Evolutionary conservation across 495 filamentous ascomycete species (phyloP), one percentile per base, ranked within the genome.

Genomic region (Tuber melanosporum): DNA sequence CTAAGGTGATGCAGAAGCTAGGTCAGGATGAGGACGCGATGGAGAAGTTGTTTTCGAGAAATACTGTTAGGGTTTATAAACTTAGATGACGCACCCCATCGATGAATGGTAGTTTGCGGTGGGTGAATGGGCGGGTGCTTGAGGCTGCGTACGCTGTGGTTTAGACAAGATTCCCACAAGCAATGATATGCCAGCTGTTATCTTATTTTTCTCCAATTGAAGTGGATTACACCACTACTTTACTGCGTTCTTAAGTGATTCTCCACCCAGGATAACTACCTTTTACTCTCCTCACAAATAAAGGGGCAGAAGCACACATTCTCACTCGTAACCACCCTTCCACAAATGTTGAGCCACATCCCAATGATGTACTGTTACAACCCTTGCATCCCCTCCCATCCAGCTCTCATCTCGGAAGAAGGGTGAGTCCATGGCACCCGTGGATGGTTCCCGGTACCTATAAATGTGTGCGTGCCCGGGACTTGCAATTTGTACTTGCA

Each of bases 11-110:
- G 19, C 71, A 72, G 19, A 69, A 75, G 74, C 41, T 79, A 3
- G 52, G 87, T 91, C 81, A 87, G 88, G 57, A 84, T 87, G 83
- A 87, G 88, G 85, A 88, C 10, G 86, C 87, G 39, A 88, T 92
- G 74, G 88, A 87, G 84, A 85, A 84, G 72, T 86, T 85, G 79
- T 84, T 97, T 42, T 97, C 92, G 91, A 87, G 86, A 72, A 92
- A 91, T 57, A 92, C 92, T n/a, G 84, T 87, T 69, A 86, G 87
- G 83, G 91, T 91, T 57, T 94, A 94, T 83, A 86, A 87, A 3
- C 84, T 93, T 70, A 85, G 83, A 71, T 80, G 57, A 66, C 15
- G 22, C 52, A 26, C n/a, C n/a, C 15, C 4, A 36, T 66, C 8
- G 57, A 66, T 19, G 57, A 36, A 12, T 2, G 26, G n/a, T 36